phyloP scores from a whole-genome alignment of 148 eudicot genomes.

The Silene latifolia region DNA sequence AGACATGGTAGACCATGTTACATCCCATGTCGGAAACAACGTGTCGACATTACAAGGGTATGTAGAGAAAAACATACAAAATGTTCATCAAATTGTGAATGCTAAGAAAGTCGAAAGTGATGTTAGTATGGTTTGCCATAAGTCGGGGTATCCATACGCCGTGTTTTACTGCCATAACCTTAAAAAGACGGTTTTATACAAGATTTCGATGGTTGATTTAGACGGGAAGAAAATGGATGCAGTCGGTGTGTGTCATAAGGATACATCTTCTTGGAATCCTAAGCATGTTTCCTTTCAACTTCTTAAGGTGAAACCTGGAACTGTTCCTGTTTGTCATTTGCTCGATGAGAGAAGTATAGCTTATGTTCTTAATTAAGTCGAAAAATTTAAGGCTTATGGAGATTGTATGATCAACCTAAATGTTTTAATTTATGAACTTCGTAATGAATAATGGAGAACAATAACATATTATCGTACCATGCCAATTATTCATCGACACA shows the following conservation, averaged over 20 bases:
- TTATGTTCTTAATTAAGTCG: not conserved
- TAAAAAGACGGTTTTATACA: conserved; percentile 2
- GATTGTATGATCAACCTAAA: too few relatives aligned
- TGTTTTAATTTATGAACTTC: too few relatives aligned
- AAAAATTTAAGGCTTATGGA: too few relatives aligned
- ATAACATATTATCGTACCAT: too few relatives aligned
- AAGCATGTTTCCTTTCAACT: not conserved
- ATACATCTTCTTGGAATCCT: conserved; percentile 10
- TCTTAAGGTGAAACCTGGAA: conserved; percentile 1
- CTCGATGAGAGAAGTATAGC: conserved; percentile 3
- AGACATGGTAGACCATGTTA: conserved; percentile 10
- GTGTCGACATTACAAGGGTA: not conserved
- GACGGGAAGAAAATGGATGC: not conserved
- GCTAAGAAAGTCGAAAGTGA: not conserved
- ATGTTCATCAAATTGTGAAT: not conserved
- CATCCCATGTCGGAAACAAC: not conserved
- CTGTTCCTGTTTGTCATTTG: conserved; percentile 4
- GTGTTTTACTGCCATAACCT: conserved; percentile 13
- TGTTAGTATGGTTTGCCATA: conserved; percentile 10
- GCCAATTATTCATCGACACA: too few relatives aligned
- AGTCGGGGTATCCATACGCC: conserved; percentile 3
- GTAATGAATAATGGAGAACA: too few relatives aligned
- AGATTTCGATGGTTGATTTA: not conserved
- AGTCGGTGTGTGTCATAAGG: conserved; percentile 13
- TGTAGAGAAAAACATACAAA: not conserved